A percentile compares a stretch with the other conserved stretches of the same genome.
Evolutionary conservation across 768 basidiomycete genomes (phyloP).

Genomic region (Leucocoprinus birnbaumii): DNA sequence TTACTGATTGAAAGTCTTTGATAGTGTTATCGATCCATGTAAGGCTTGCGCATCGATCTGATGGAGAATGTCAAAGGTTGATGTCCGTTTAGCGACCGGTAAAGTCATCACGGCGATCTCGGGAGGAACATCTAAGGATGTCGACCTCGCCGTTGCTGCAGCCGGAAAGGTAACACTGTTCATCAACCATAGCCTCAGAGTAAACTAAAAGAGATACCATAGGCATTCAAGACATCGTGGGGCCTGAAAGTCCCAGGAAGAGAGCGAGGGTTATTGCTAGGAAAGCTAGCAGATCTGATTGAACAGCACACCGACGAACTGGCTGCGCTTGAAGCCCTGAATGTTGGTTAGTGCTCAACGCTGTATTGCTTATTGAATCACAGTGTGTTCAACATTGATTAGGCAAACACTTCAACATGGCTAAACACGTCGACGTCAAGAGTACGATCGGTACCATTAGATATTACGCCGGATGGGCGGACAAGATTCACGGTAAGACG

Average conservation of each 20-base stretch:
- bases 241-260: conserved; percentile 56
- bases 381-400: background rate
- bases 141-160: conserved; percentile 71
- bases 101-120: conserved; percentile 55
- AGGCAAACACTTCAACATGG: conserved; percentile 55
- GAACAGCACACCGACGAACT: conserved; percentile 60
- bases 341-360: conserved; percentile 46
- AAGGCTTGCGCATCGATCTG: background rate
- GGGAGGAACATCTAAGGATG: conserved; percentile 64
- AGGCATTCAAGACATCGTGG: conserved; percentile 58
- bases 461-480: conserved; percentile 93
- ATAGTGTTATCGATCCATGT: conserved; percentile 60
- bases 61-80: background rate
- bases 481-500: conserved; percentile 76
- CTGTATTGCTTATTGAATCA: background rate
- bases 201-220: background rate
- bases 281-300: conserved; percentile 63
- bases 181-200: background rate
- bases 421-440: conserved; percentile 48
- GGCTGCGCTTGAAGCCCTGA: conserved; percentile 70
- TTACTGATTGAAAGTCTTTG: background rate
- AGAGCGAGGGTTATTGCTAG: conserved; percentile 52
- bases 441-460: conserved; percentile 48
- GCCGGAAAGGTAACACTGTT: conserved; percentile 46
- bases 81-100: conserved; percentile 50